phyloP scores from a whole-genome alignment of 75 land plant species.

The Adiantum capillusveneris region DNA sequence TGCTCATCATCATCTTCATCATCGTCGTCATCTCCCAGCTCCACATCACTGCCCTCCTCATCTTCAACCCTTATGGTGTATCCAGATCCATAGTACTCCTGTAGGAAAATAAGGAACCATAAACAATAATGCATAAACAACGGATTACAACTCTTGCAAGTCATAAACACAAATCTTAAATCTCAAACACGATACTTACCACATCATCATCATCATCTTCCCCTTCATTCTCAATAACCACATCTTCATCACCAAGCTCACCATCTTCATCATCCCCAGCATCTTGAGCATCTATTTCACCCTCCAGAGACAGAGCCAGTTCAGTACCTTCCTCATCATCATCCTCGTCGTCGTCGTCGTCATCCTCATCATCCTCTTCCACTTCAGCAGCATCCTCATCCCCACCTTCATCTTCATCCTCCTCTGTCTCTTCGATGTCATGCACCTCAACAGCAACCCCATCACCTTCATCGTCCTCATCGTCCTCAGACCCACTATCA shows the following conservation, averaged over 20 bases:
- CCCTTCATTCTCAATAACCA: constrained; percentile 15
- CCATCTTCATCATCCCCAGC: constrained; percentile 15
- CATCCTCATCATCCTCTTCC: constrained; percentile 15
- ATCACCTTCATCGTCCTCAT: constrained; percentile 20
- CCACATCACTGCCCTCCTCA: neutral
- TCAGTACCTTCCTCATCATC: constrained; percentile 12
- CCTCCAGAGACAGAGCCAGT: constrained; percentile 9
- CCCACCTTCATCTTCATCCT: constrained; percentile 26
- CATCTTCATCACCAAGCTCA: constrained; percentile 21
- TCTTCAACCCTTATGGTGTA: neutral
- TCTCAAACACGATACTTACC: constrained; percentile 1
- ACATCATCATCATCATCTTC: constrained; percentile 10
- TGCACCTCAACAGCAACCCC: constrained; percentile 19
- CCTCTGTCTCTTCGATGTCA: neutral
- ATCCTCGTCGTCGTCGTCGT: constrained; percentile 17
- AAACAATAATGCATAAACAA: too few relatives aligned
- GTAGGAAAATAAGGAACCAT: neutral
- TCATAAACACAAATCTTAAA: too few relatives aligned
- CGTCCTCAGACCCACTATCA: constrained; percentile 3
- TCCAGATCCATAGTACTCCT: neutral
- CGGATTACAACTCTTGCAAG: too few relatives aligned
- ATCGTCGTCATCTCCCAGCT: constrained; percentile 35
- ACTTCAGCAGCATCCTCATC: constrained; percentile 16
- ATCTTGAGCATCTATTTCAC: constrained; percentile 23
- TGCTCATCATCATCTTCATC: constrained; percentile 32